phyloP scores from a whole-genome alignment of 345 rosid genomes.

The Linum usitatissimum region DNA sequence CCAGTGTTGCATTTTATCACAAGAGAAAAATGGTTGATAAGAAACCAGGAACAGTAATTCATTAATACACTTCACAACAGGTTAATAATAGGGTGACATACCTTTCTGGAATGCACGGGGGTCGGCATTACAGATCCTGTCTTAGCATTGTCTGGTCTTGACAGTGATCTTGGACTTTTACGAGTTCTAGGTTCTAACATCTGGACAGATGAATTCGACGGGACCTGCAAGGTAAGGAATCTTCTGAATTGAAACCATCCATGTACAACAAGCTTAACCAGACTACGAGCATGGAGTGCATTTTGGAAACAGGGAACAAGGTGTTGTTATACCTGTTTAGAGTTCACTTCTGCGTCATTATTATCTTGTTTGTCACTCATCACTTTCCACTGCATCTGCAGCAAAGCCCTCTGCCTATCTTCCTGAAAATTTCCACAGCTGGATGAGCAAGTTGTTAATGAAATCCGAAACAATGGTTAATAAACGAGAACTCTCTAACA shows the following conservation, averaged over 20 bases:
- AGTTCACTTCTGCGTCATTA: constrained; percentile 72
- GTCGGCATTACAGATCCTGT: background rate
- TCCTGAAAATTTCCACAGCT: constrained; percentile 35
- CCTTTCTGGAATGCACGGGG: background rate
- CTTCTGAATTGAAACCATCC: background rate
- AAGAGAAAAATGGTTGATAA: no score
- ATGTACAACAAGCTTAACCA: background rate
- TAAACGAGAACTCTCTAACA: background rate
- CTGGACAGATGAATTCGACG: constrained; percentile 51
- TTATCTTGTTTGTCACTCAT: constrained; percentile 72
- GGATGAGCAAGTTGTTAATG: background rate
- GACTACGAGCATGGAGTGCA: background rate
- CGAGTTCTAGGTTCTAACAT: constrained; percentile 35
- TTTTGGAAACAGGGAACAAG: background rate
- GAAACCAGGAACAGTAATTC: no score
- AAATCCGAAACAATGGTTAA: no score
- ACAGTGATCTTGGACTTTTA: constrained; percentile 24
- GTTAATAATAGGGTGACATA: background rate
- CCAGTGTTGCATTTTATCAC: no score
- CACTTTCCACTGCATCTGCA: constrained; percentile 89
- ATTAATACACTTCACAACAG: background rate
- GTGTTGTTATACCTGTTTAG: constrained; percentile 36
- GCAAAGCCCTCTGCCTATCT: constrained; percentile 71
- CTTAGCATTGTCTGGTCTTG: background rate
- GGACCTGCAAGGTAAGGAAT: constrained; percentile 28